Conservation (phyloP, 495 filamentous ascomycete species). For the Talaromyces trachyspermus region DNA sequence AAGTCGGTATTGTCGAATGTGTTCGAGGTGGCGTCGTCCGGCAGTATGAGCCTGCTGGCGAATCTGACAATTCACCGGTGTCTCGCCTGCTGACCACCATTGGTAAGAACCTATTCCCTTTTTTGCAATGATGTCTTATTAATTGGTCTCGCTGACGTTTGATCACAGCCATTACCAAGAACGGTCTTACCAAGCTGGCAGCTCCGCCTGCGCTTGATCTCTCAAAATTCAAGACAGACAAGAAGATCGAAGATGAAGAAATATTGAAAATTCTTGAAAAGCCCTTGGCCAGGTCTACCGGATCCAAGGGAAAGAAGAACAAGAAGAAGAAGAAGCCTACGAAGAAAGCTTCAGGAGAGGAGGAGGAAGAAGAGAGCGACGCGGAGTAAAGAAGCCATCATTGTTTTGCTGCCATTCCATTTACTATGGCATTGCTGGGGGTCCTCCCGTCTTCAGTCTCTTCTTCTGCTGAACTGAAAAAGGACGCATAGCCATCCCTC, state of each 20-base stretch:
- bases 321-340: constrained; percentile 89
- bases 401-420: neutral
- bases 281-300: constrained; percentile 67
- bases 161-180: constrained; percentile 88
- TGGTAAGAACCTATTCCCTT: constrained; percentile 53
- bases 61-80: constrained; percentile 78
- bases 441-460: neutral
- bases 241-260: constrained; percentile 96
- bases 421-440: neutral
- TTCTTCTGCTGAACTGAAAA: neutral
- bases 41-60: constrained; percentile 91
- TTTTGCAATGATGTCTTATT: constrained; percentile 10
- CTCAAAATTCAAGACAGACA: constrained; percentile 78
- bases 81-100: constrained; percentile 82
- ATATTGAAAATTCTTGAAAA: constrained; percentile 87
- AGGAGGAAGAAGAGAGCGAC: constrained; percentile 47
- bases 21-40: constrained; percentile 83
- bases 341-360: constrained; percentile 52
- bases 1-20: constrained; percentile 93
- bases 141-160: constrained; percentile 9
- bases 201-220: constrained; percentile 66
- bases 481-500: neutral
- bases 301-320: constrained; percentile 66
- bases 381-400: constrained; percentile 42
- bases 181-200: constrained; percentile 79